These are phyloP conservation scores for Trichosanthes truncata DNA, from an alignment of 306 rosid genomes.

Conservation along the genomic window DNA sequence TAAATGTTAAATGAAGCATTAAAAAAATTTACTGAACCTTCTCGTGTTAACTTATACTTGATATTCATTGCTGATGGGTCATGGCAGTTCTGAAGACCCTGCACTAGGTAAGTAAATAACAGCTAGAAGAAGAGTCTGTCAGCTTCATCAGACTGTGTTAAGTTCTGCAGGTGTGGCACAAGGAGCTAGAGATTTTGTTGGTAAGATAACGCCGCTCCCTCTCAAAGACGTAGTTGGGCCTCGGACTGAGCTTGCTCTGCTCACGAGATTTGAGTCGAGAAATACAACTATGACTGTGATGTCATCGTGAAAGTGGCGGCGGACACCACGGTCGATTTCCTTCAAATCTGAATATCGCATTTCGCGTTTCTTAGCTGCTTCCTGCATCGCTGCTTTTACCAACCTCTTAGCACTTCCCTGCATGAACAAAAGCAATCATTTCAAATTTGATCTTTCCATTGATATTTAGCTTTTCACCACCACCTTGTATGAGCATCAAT, in stretches of 20 bases:
- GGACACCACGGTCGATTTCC: slow-evolving; percentile 82
- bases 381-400: slow-evolving; percentile 64
- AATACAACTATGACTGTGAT: slow-evolving; percentile 67
- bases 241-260: slow-evolving; percentile 49
- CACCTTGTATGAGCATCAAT: not conserved
- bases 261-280: slow-evolving; percentile 70
- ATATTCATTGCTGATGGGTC: slow-evolving; percentile 1
- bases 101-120: not conserved
- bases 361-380: slow-evolving; percentile 91
- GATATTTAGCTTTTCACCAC: not conserved
- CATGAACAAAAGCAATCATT: not conserved
- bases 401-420: slow-evolving; percentile 89
- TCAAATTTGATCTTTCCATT: not conserved
- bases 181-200: slow-evolving; percentile 31
- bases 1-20: slow-evolving; percentile 29
- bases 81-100: not conserved
- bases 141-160: slow-evolving; percentile 17
- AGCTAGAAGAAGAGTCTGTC: not conserved
- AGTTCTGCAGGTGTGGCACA: slow-evolving; percentile 27
- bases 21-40: slow-evolving; percentile 12
- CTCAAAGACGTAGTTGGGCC: slow-evolving; percentile 55
- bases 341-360: slow-evolving; percentile 87
- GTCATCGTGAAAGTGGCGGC: slow-evolving; percentile 89
- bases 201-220: slow-evolving; percentile 50
- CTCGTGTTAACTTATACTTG: slow-evolving; percentile 11